phyloP scores from a whole-genome alignment of 1,284 basidiomycete genomes.

The Ustilago trichophora region DNA sequence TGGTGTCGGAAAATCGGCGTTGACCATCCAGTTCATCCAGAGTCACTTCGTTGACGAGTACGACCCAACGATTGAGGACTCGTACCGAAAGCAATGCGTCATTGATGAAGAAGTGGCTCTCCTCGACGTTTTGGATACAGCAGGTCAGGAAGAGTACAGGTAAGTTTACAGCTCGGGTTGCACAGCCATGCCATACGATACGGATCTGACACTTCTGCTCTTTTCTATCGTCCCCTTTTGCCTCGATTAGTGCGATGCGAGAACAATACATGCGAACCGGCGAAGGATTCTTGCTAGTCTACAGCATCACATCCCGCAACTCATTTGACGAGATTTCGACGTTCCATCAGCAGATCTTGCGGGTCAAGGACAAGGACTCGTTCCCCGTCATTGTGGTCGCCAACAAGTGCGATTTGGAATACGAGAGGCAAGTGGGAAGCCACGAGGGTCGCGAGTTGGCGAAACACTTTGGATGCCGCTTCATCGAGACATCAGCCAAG shows the following conservation, averaged over 20 bases:
- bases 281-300: constrained; percentile 97
- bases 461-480: constrained; percentile 94
- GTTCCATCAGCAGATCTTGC: constrained; percentile 88
- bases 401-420: constrained; percentile 99
- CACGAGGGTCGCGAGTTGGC: constrained; percentile 98
- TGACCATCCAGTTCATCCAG: constrained; percentile 95
- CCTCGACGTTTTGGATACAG: constrained; percentile 96
- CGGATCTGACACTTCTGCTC: too few species aligned
- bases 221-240: neutral
- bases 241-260: constrained; percentile 80
- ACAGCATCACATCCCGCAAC: constrained; percentile 96
- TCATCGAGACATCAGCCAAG: constrained; percentile 99
- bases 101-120: constrained; percentile 98
- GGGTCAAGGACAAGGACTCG: constrained; percentile 92
- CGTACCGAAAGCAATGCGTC: constrained; percentile 67
- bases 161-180: constrained; percentile 68
- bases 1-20: constrained; percentile 93
- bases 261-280: constrained; percentile 98
- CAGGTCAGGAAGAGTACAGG: constrained; percentile 98
- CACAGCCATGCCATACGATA: neutral
- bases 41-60: constrained; percentile 98
- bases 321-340: constrained; percentile 96
- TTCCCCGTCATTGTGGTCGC: constrained; percentile 98
- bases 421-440: constrained; percentile 95
- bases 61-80: constrained; percentile 89